Percentiles rank a stretch among this genome's conserved stretches.
These are phyloP conservation scores for Oehlia diaphana DNA, from an alignment of 192 early-diverging fungal genomes.

Conservation along the genomic window DNA sequence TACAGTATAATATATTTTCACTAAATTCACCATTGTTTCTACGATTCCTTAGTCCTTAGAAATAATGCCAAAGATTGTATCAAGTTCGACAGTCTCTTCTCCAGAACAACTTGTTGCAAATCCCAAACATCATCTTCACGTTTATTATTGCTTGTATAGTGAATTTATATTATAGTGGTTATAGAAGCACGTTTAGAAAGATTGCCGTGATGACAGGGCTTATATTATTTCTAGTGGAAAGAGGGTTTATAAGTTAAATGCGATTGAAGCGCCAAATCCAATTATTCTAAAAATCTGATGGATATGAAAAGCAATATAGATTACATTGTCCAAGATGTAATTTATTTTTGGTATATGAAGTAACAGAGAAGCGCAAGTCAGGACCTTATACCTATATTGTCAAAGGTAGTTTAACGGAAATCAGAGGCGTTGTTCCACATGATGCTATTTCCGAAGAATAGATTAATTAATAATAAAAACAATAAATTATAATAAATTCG, in stretches of 20 bases:
- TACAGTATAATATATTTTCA: too few relatives aligned
- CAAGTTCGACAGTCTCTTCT: constrained; percentile 56
- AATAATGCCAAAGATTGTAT: constrained; percentile 63
- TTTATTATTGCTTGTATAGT: constrained; percentile 61
- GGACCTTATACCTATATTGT: constrained; percentile 60
- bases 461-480: too few relatives aligned
- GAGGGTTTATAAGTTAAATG: constrained; percentile 56
- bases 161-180: constrained; percentile 63
- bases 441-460: constrained; percentile 26
- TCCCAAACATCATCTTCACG: constrained; percentile 47
- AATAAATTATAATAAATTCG: too few relatives aligned
- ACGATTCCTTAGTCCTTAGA: neutral
- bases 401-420: constrained; percentile 54
- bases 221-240: constrained; percentile 48
- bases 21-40: neutral
- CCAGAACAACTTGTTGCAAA: constrained; percentile 47
- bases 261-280: constrained; percentile 35
- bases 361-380: constrained; percentile 44
- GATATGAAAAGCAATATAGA: constrained; percentile 42
- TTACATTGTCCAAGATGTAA: constrained; percentile 46
- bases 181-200: constrained; percentile 44
- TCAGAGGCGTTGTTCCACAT: constrained; percentile 46
- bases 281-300: constrained; percentile 17
- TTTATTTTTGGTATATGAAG: constrained; percentile 56
- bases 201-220: constrained; percentile 52